Evolutionary conservation across 1,284 basidiomycete species (phyloP), one percentile per base, ranked within the genome.

Genomic region (Ceratobasidium sp.): DNA sequence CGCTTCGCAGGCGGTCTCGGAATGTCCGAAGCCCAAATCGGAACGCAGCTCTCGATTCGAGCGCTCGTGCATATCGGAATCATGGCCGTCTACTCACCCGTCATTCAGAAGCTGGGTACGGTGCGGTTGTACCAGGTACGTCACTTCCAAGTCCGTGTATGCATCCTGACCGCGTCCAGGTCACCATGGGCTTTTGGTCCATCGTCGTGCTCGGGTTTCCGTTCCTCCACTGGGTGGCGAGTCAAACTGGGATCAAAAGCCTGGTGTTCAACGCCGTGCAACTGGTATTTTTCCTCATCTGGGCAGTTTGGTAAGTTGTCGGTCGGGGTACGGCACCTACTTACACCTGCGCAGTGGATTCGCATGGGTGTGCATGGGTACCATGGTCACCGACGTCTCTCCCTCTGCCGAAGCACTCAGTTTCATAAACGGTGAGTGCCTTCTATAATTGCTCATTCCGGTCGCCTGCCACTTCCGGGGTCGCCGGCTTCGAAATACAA

Each of bases 161-260:
- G 25, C 27, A 29, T 6, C n/a, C 43, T 60, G 57, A 47, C 8
- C 32, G 20, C 10, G 29, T 15, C 17, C 43, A 64, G 58, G 32
- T 64, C 25, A 64, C 58, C 15, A 64, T 72, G 69, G 45, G 42
- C 15, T 60, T 73, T 31, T 73, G 71, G 69, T 70, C 74, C 13
- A 35, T 74, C 27, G 68, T 70, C 20, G 60, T 74, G 22, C 65
- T 62, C 20, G 73, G 73, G 50, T 72, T 74, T 52, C 75, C 75
- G 12, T 25, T 72, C n/a, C 50, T 74, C 10, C 72, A 74, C 45
- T 52, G 54, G 31, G 43, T 75, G 29, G 58, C 58, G 40, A 68
- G 73, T 42, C 20, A 13, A 20, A 45, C 43, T n/a, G 58, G 58
- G 3, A 64, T 45, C 27, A 45, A 29, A 13, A 64, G 58, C 32